A percentile compares a stretch with the other conserved stretches of the same genome.
Conservation (phyloP, 2,329 filamentous ascomycete species). For the Immersiporthe knoxdaviesiana region DNA sequence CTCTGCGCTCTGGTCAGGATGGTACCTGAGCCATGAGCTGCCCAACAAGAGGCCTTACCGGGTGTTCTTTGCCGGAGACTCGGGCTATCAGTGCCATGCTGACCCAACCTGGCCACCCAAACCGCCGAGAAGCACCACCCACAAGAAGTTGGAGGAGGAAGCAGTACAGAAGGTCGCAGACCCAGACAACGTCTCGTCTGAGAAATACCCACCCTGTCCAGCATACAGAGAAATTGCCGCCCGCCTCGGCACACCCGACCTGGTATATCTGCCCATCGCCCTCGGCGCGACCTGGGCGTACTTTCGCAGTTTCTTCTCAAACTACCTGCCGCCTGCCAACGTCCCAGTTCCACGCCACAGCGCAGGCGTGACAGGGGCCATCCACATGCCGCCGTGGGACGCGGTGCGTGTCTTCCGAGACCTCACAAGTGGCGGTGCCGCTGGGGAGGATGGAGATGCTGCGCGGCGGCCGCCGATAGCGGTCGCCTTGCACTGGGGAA, state of each 20-base stretch:
- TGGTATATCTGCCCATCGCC: conserved; percentile 34
- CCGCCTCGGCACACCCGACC: conserved; percentile 32
- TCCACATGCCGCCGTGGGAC: conserved; percentile 38
- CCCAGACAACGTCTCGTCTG: conserved; percentile 6
- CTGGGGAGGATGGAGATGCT: background rate
- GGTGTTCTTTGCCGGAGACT: conserved; percentile 72
- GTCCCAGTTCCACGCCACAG: conserved; percentile 34
- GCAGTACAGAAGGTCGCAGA: conserved; percentile 3
- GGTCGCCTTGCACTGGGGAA: conserved; percentile 37
- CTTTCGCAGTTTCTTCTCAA: conserved; percentile 33
- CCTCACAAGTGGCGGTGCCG: conserved; percentile 23
- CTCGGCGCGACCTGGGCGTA: conserved; percentile 36
- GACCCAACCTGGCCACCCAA: conserved; percentile 33
- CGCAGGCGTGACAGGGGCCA: conserved; percentile 32
- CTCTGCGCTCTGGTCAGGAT: conserved; percentile 70
- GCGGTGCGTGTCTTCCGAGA: conserved; percentile 34
- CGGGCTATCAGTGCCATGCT: conserved; percentile 57
- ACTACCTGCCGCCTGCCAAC: conserved; percentile 32
- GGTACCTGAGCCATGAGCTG: conserved; percentile 52
- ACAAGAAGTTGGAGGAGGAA: conserved; percentile 15
- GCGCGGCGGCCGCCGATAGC: conserved; percentile 29
- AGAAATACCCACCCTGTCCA: conserved; percentile 32
- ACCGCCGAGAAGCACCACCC: conserved; percentile 17
- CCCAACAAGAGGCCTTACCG: conserved; percentile 48
- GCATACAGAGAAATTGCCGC: conserved; percentile 33